Base-by-base conservation (phyloP, 1,284 basidiomycete genomes). In the Tylopilus sp. region DNA sequence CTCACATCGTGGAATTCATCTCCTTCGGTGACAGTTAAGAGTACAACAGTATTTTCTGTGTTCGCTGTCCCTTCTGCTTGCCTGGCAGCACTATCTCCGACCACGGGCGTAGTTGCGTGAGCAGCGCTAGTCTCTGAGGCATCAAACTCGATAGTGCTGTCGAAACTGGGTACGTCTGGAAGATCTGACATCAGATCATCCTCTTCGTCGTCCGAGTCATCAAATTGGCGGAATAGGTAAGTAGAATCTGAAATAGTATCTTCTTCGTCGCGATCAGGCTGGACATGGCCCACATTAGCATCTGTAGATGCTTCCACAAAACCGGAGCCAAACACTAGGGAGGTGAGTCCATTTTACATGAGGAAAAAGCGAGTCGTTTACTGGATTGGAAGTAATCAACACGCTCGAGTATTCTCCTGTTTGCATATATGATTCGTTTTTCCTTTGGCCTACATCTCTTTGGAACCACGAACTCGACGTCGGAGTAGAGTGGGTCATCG, bases 401-500 rank as follows among this genome's bases (percentile, higher is more conserved):
- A 44, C 89, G 72, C 53, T 74, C 71, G n/a, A 92, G 72, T 31
- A 92, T 60, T 60, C 76, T 81, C 57, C 78, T 80, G 37, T 81
- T 81, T 2, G 89, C 89, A 61, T 76, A 83, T 55, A 89, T 84
- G 26, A 63, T 71, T 36, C 74, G 71, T 11, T 72, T 65, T 33
- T 69, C 66, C n/a, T 57, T 67, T 16, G 67, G 53, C 33, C 65
- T 66, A 37, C 71, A 68, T 53, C 77, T 72, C 43, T 71, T 68
- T 0, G 86, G 84, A 18, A 92, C 68, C 19, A 90, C 69, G 56
- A 92, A 92, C 64, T 87, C 84, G 26, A 92, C 78, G 60, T 92
- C 89, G 5, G 86, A 90, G 60, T 92, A 92, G 12, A 81, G 67
- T 36, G 84, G 86, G 61, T 93, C 87, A 57, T 93, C 86, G 7